Percentiles rank a stretch among this genome's conserved stretches.
Conservation (phyloP, 2,329 filamentous ascomycete species). For the Penicillium sp. region DNA sequence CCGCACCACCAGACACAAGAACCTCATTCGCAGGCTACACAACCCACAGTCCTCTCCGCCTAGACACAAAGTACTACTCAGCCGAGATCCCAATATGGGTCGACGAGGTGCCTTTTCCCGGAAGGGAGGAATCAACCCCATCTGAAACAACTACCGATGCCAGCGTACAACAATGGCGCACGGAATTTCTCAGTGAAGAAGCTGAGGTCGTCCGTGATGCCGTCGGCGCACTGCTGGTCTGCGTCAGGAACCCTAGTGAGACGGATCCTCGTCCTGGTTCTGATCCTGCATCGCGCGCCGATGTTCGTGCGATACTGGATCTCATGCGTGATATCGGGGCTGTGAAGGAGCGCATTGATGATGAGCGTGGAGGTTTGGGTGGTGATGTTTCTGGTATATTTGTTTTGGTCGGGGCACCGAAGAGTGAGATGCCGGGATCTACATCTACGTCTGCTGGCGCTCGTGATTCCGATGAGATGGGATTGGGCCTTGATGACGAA, state of each 20-base stretch:
- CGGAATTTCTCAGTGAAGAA: conserved; percentile 42
- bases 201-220: conserved; percentile 47
- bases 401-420: conserved; percentile 31
- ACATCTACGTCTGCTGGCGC: background rate
- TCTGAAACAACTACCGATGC: background rate
- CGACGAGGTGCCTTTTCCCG: conserved; percentile 42
- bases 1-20: background rate
- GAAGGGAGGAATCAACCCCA: background rate
- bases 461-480: background rate
- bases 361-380: conserved; percentile 41
- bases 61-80: conserved; percentile 47
- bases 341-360: conserved; percentile 43
- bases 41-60: conserved; percentile 42
- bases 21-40: conserved; percentile 48
- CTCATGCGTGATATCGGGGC: conserved; percentile 39
- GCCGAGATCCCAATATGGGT: conserved; percentile 49
- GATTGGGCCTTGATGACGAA: conserved; percentile 13
- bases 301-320: conserved; percentile 31
- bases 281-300: conserved; percentile 2
- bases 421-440: background rate
- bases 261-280: background rate
- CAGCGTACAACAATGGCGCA: conserved; percentile 36
- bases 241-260: conserved; percentile 31
- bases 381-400: conserved; percentile 42
- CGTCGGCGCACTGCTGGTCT: conserved; percentile 45